Conservation (phyloP, 1,139 yeast species). For the Taphrina betulina region DNA sequence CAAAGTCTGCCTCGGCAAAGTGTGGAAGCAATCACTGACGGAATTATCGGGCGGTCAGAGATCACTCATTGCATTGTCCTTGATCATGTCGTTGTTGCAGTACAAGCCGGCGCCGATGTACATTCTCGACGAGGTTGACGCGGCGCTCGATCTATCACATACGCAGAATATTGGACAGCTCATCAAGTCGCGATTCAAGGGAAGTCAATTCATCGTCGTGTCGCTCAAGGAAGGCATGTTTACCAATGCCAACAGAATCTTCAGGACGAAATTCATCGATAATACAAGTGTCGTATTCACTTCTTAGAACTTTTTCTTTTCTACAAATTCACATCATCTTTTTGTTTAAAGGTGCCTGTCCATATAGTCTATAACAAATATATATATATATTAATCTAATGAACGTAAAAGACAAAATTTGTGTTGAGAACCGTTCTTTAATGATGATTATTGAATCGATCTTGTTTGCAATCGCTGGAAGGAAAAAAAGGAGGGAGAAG, state of each 20-base stretch:
- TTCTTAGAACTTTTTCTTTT: not conserved
- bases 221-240: slow-evolving; percentile 98
- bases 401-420: no score
- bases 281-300: slow-evolving; percentile 81
- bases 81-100: slow-evolving; percentile 76
- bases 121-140: slow-evolving; percentile 95
- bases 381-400: no score
- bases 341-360: no score
- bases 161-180: slow-evolving; percentile 97
- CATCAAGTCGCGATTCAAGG: slow-evolving; percentile 90
- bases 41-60: slow-evolving; percentile 98
- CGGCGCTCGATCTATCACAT: slow-evolving; percentile 94
- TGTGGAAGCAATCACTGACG: slow-evolving; percentile 94
- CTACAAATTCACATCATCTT: no score
- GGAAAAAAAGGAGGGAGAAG: no score
- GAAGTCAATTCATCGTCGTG: slow-evolving; percentile 94
- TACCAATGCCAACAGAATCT: slow-evolving; percentile 91
- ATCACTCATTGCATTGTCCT: slow-evolving; percentile 83
- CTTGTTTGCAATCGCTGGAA: no score
- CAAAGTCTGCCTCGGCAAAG: slow-evolving; percentile 82
- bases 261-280: slow-evolving; percentile 90
- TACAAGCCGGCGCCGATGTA: slow-evolving; percentile 99
- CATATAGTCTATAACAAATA: no score
- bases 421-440: no score
- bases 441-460: no score